Base-by-base conservation (phyloP, 768 basidiomycete genomes). In the Dictyophora rubrovolvata region DNA sequence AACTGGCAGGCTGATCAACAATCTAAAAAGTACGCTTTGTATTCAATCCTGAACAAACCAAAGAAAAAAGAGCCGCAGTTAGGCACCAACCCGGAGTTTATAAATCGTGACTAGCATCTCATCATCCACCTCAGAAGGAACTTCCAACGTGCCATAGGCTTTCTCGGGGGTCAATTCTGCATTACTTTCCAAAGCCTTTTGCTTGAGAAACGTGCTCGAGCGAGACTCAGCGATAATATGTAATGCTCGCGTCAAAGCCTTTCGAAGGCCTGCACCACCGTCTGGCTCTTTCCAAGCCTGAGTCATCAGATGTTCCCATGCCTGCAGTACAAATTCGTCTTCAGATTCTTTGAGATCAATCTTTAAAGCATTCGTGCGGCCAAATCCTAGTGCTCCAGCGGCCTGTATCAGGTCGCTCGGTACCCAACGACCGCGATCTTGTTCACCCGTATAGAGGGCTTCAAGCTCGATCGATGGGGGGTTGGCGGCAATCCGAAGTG, bases 21-120 rank as follows among this genome's bases (percentile, higher is more conserved):
- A 89, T 71, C 89, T 92, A 57, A 55, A 49, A 37, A 36, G 18
- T 5, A 64, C 20, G 65, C 62, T 34, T 37, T 9, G 60, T 42
- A 18, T 53, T 17, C 17, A 36, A 48, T 49, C 17, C 17, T 14
- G 12, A 51, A 21, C 16, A 34, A n/a, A 10, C 49, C 22, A 18
- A 20, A 22, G 34, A n/a, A 9, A 36, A 20, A 56, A 52, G 18
- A 56, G 28, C 55, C 20, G 42, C 56, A 56, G 5, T n/a, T n/a
- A n/a, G 58, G 54, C 54, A 56, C 75, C 11, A 64, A 89, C 89
- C 73, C 89, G 73, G 77, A 93, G 77, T 48, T 73, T 68, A 67
- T 77, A 91, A 9, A 91, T 78, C 5, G 83, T 85, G 63, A 89
- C 75, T 33, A 93, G 68, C 80, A 89, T 86, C n/a, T 75, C 71